Evolutionary conservation across 2,329 filamentous ascomycete genomes (phyloP), one percentile per base, ranked within the genome.

Genomic region (Stagonosporopsis vannaccii): DNA sequence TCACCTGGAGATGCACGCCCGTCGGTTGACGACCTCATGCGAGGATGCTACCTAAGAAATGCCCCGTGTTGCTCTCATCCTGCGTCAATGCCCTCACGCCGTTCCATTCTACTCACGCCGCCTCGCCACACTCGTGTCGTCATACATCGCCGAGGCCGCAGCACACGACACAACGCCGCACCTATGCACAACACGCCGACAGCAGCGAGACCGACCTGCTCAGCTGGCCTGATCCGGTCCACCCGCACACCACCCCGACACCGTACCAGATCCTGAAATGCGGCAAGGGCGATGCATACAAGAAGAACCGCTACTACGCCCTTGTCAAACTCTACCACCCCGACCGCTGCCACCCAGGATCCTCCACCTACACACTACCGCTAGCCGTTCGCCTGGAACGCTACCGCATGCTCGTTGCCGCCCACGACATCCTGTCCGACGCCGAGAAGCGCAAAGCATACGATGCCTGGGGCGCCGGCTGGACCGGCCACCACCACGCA

Each of bases 271-370:
- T 99, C 71, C 88, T 98, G 69, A 81, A 84, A 28, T 79, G 84
- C 61, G 78, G 80, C 50, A 84, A 79, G 65, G 80, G 80, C 54
- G 87, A 86, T 13, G 84, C 87, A 2, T 98, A 99, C 76, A 88
- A 85, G 60, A 98, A 99, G 77, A 79, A 83, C 39, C 87, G 87
- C 57, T 99, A 92, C 82, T 95, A 96, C 76, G 85, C 94, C 70
- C 85, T 99, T 48, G 95, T 96, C 55, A 99, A 98, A 80, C 82
- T 96, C 42, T 99, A 99, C 79, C 95, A 99, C 72, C 95, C 95
- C 0, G 95, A 99, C 75, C 85, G 85, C 56, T 73, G 71, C 53
- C 71, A 75, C 36, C 47, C 64, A 37, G 54, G 66, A 35, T 72
- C 72, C 33, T 77, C 75, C 56, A 68, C 69, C 75, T 78, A 56